Percentiles rank a stretch among this genome's conserved stretches.
These are phyloP conservation scores for Calonectria pteridis DNA, from an alignment of 2,329 filamentous ascomycete genomes.

Conservation along the genomic window DNA sequence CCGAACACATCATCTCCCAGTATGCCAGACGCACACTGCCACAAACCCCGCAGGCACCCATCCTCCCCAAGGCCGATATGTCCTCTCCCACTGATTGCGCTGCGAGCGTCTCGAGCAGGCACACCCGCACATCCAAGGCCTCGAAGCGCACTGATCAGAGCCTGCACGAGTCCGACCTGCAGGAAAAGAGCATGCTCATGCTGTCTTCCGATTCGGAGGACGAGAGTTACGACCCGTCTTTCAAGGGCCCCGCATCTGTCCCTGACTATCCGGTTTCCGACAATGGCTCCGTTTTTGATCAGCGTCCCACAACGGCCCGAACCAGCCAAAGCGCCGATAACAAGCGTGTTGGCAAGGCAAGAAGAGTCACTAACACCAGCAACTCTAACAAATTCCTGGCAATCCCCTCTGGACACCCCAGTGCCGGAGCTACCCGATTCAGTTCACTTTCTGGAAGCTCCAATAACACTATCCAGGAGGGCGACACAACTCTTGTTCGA, in stretches of 20 bases:
- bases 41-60: constrained; percentile 36
- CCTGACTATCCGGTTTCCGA: constrained; percentile 44
- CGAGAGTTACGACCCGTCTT: constrained; percentile 46
- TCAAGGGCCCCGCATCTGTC: constrained; percentile 43
- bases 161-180: constrained; percentile 63
- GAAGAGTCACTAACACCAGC: constrained; percentile 56
- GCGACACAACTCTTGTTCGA: constrained; percentile 26
- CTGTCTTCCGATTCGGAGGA: constrained; percentile 71
- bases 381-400: constrained; percentile 57
- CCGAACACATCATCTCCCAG: constrained; percentile 42
- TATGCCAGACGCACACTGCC: constrained; percentile 42
- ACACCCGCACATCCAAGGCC: constrained; percentile 67
- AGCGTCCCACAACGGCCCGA: constrained; percentile 37
- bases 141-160: constrained; percentile 62
- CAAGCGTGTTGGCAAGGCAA: constrained; percentile 48
- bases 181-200: constrained; percentile 67
- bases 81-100: constrained; percentile 56
- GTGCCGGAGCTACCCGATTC: constrained; percentile 35
- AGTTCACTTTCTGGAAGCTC: constrained; percentile 43
- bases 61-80: constrained; percentile 40
- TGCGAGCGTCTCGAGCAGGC: constrained; percentile 66
- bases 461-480: constrained; percentile 41
- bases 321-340: constrained; percentile 42
- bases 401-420: constrained; percentile 49
- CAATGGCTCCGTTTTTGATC: constrained; percentile 36